phyloP scores from a whole-genome alignment of 2,329 filamentous ascomycete genomes.

The Fusarium incarnatum region DNA sequence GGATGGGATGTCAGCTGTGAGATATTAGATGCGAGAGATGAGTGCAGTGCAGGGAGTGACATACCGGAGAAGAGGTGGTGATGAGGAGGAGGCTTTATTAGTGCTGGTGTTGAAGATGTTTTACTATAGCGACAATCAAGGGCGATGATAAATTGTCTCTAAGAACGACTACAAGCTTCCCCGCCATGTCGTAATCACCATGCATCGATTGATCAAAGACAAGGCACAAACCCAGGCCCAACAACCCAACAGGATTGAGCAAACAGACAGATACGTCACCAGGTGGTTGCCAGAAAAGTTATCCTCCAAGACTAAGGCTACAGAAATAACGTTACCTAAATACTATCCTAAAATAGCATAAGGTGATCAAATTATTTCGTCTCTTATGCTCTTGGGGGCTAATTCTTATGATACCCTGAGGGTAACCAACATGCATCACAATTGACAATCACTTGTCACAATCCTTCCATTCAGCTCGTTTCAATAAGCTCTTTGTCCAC shows the following conservation, averaged over 20 bases:
- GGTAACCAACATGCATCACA: neutral
- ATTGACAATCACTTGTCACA: slow-evolving; percentile 17
- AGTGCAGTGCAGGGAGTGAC: neutral
- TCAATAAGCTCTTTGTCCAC: slow-evolving; percentile 1
- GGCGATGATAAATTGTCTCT: neutral
- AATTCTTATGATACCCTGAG: no score
- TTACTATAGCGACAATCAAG: neutral
- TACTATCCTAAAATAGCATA: no score
- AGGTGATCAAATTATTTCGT: no score
- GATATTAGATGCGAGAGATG: neutral
- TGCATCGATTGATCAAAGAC: neutral
- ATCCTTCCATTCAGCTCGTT: slow-evolving; percentile 5
- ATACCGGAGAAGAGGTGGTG: neutral
- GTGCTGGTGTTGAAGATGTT: neutral
- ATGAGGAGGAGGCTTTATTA: neutral
- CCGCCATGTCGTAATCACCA: neutral
- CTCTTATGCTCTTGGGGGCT: no score
- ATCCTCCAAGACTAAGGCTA: no score
- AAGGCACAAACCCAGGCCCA: neutral
- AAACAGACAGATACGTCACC: neutral
- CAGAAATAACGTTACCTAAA: no score
- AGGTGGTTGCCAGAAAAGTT: neutral
- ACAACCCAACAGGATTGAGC: neutral
- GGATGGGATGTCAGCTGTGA: neutral
- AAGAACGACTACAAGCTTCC: neutral